Percentiles rank a stretch among this genome's conserved stretches.
Conservation (phyloP, 257 asterid species). For the Penstemon newberryi region DNA sequence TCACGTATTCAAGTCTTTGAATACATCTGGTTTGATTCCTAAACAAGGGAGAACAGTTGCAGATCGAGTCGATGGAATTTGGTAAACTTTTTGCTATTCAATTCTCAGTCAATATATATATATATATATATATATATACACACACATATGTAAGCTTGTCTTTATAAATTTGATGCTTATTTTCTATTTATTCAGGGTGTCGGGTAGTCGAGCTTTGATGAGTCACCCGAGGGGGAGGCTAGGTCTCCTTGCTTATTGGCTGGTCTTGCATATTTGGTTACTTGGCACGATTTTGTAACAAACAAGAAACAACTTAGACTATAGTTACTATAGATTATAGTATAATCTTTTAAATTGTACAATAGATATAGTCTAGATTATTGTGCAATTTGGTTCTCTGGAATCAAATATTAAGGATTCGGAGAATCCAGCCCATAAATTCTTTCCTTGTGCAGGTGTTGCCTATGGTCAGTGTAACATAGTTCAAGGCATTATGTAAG, state of each 20-base stretch:
- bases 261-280: conserved; percentile 79
- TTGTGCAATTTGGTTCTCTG: not conserved
- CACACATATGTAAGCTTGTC: not conserved
- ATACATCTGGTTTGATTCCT: conserved; percentile 80
- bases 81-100: conserved; percentile 43
- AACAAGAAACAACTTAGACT: conserved; percentile 20
- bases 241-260: conserved; percentile 73
- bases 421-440: not conserved
- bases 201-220: conserved; percentile 84
- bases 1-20: conserved; percentile 77
- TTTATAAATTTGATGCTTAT: conserved; percentile 22
- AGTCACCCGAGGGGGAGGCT: conserved; percentile 89
- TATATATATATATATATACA: not conserved
- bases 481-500: too few relatives aligned
- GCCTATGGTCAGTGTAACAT: too few relatives aligned
- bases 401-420: not conserved
- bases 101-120: not conserved
- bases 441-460: not conserved
- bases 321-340: conserved; percentile 2
- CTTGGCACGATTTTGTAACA: conserved; percentile 71
- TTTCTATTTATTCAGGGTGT: conserved; percentile 65
- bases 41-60: conserved; percentile 88
- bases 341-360: conserved; percentile 32
- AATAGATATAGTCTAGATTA: conserved; percentile 25
- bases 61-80: conserved; percentile 86